phyloP scores from a whole-genome alignment of 495 filamentous ascomycete genomes.

The Barbatosphaeria neglecta region DNA sequence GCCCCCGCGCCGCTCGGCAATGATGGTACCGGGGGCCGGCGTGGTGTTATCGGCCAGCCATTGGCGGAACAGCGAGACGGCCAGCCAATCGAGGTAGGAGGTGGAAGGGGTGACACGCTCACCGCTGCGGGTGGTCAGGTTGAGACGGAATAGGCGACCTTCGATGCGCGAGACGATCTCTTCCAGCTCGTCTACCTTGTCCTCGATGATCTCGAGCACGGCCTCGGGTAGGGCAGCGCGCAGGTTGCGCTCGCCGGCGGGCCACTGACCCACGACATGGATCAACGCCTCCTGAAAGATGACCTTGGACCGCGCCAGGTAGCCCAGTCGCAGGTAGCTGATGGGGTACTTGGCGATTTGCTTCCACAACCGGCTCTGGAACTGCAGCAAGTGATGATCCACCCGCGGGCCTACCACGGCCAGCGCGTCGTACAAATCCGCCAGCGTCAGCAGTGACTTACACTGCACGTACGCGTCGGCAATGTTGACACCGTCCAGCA shows the following conservation, averaged over 20 bases:
- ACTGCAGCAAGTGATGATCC: conserved; percentile 84
- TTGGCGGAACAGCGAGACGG: conserved; percentile 71
- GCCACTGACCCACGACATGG: conserved; percentile 90
- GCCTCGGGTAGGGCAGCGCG: conserved; percentile 55
- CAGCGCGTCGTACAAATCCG: conserved; percentile 86
- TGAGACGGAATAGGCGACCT: conserved; percentile 66
- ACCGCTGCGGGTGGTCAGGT: conserved; percentile 63
- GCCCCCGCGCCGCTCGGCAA: conserved; percentile 16
- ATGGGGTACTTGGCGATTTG: conserved; percentile 92
- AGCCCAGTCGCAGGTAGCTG: conserved; percentile 80
- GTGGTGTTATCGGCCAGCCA: conserved; percentile 84
- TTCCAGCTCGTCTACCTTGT: conserved; percentile 78
- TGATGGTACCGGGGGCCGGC: conserved; percentile 44
- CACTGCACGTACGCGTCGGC: conserved; percentile 85
- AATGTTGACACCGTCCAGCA: conserved; percentile 72
- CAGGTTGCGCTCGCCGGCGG: conserved; percentile 62
- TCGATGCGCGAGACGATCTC: conserved; percentile 58
- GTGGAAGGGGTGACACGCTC: conserved; percentile 69
- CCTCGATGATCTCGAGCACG: conserved; percentile 79
- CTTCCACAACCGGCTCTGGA: conserved; percentile 79
- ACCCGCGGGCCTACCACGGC: conserved; percentile 79
- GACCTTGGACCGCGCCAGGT: conserved; percentile 67
- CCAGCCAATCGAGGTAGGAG: conserved; percentile 78
- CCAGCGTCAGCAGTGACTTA: conserved; percentile 71
- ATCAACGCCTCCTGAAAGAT: conserved; percentile 86